Base-by-base conservation (phyloP, 1,139 yeast genomes). In the Suhomyces terraborum region DNA sequence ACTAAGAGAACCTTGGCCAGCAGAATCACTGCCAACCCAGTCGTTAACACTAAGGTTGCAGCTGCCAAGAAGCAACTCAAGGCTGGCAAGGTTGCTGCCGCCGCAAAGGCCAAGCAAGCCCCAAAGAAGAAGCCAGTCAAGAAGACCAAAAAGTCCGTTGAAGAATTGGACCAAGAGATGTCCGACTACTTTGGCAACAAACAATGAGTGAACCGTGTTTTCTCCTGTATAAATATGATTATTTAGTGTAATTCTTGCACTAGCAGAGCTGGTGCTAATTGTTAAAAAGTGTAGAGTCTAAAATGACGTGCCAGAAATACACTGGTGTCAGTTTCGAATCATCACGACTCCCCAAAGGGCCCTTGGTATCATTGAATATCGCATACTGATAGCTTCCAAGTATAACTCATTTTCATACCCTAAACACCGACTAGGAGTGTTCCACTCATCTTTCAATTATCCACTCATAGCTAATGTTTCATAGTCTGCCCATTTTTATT, bases 121-220 rank as follows among this genome's bases (percentile, higher is more conserved):
- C 32, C 38, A 26, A 46, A 46, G 36, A 42, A 42, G 35, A 54
- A 53, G 48, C 57, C 59, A 41, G 61, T 59, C 48, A 65, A 67
- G 38, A 67, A 64, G 41, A 77, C 79, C 51, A 83, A 84, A 77
- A 88, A 87, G 72, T 80, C 93, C 36, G 79, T 91, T 47, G 98
- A 88, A 63, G 87, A 88, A 65, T 79, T 91, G 58, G 98, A 93
- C 66, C 89, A 86, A 62, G 95, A 86, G 71, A 89, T 89, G 96
- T 84, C 88, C 50, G 97, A 84, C 59, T 86, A 86, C 68, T 84
- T 85, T 52, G 78, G 69, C 44, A 37, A 22, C 30, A 36, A 30
- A 18, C 19, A 28, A 37, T 12, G 17, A 25, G 30, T n/a, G 22
- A 33, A 25, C 36, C 26, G 30, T 18, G 36, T 33, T 33, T 22